These are phyloP conservation scores for Lentinula sp. DNA, from an alignment of 768 basidiomycete genomes.

Conservation along the genomic window DNA sequence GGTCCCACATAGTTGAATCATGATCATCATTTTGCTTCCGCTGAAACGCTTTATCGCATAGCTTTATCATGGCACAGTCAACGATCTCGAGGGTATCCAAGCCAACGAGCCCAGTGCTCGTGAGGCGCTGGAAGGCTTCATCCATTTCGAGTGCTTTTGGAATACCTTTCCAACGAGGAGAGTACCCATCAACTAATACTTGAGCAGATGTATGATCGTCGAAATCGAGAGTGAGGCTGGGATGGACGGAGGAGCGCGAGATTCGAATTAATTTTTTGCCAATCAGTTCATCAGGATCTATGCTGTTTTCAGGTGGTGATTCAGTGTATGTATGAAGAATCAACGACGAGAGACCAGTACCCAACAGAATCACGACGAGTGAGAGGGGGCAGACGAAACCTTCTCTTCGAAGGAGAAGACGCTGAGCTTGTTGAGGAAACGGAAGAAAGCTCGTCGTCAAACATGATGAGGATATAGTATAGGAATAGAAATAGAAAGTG, in stretches of 20 bases:
- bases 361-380: constrained; percentile 26
- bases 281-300: constrained; percentile 34
- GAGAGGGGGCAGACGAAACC: constrained; percentile 26
- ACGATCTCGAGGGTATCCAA: constrained; percentile 43
- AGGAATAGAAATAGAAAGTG: not conserved
- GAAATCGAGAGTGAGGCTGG: constrained; percentile 41
- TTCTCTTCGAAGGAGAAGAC: constrained; percentile 10
- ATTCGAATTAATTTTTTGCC: constrained; percentile 39
- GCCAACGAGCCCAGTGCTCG: constrained; percentile 24
- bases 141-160: constrained; percentile 58
- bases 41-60: constrained; percentile 57
- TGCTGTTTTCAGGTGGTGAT: constrained; percentile 14
- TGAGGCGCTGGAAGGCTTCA: constrained; percentile 30
- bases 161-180: constrained; percentile 48
- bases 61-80: constrained; percentile 47
- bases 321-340: too few relatives aligned
- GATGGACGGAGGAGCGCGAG: constrained; percentile 36
- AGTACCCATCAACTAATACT: constrained; percentile 59
- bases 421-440: not conserved
- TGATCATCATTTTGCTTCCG: constrained; percentile 26
- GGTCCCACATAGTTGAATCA: constrained; percentile 30
- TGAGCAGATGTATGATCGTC: constrained; percentile 37
- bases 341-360: constrained; percentile 8
- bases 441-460: constrained; percentile 7
- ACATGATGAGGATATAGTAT: constrained; percentile 4